Evolutionary conservation across 305 asterid species (phyloP), one percentile per base, ranked within the genome.

Genomic region (Coffea humblotiana): DNA sequence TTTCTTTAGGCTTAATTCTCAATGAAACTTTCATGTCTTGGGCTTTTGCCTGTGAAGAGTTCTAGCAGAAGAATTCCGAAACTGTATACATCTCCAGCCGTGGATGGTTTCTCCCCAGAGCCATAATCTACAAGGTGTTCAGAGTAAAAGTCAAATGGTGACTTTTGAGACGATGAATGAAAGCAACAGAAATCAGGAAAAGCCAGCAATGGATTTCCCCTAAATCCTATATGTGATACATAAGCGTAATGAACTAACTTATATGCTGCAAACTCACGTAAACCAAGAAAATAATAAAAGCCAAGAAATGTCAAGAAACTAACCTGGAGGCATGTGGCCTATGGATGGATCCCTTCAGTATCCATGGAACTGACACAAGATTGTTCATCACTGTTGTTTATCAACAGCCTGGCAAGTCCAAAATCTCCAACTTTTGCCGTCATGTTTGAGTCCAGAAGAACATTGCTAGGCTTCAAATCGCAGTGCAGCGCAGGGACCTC

Each of bases 301-400:
- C 19, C 25, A 29, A 49, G 23, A 21, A 27, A 40, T 4, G 52
- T 14, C 13, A 40, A 19, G 35, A 47, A 78, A 80, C 78, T 64
- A 14, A 90, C 97, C 97, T 88, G 94, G 95, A 78, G 93, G 91
- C 48, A 91, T 91, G 86, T 92, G 90, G 80, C 97, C 97, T 29
- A 92, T 90, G 73, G 97, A 92, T 90, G 73, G 97, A 87, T 48
- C 97, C 97, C 79, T 83, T 89, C 27, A 91, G 86, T 77, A 79
- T 87, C 83, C 19, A 89, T 64, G 74, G 85, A 86, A 82, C 90
- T 92, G 43, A 83, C 64, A 15, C 87, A 86, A 70, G 75, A 56
- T 66, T 80, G 81, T 70, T 84, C 43, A 60, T 60, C 81, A 52
- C 71, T 69, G 74, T 79, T 47, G 70, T 78, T 84, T 10, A 82